These are phyloP conservation scores for Rasamsonia emersonii DNA, from an alignment of 2,329 filamentous ascomycete species.

Conservation along the genomic window DNA sequence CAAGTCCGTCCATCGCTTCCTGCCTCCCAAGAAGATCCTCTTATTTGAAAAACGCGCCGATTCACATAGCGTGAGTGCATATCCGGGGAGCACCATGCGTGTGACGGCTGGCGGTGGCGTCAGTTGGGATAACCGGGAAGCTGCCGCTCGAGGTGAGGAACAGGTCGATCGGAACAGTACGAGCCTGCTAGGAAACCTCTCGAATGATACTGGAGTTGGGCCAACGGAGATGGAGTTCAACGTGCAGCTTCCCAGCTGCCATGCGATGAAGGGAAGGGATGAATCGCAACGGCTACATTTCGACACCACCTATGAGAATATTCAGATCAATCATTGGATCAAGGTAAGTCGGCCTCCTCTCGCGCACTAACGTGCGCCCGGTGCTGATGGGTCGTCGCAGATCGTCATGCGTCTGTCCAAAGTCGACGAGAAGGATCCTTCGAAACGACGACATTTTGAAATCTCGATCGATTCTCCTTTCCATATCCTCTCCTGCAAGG, in stretches of 20 bases:
- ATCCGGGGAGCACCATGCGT: conserved; percentile 65
- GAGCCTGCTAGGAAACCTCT: conserved; percentile 74
- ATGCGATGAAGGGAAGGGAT: conserved; percentile 69
- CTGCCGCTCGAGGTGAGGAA: conserved; percentile 48
- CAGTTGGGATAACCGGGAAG: conserved; percentile 51
- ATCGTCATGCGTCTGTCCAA: conserved; percentile 90
- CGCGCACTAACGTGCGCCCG: conserved; percentile 4
- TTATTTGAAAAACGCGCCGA: conserved; percentile 85
- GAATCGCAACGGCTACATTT: conserved; percentile 62
- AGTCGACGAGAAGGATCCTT: conserved; percentile 66
- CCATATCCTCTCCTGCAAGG: conserved; percentile 84
- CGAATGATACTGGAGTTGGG: conserved; percentile 67
- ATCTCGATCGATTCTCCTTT: conserved; percentile 95
- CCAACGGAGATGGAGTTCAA: conserved; percentile 93
- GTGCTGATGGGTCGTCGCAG: conserved; percentile 35
- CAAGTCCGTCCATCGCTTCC: conserved; percentile 74
- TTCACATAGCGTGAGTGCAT: conserved; percentile 62
- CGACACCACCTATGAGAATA: conserved; percentile 88
- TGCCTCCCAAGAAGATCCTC: conserved; percentile 73
- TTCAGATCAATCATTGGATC: conserved; percentile 93
- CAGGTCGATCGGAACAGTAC: conserved; percentile 47
- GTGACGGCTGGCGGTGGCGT: conserved; percentile 75
- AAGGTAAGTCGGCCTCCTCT: conserved; percentile 52
- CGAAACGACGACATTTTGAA: conserved; percentile 80
- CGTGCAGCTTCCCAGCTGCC: conserved; percentile 82